Conservation (phyloP, 768 basidiomycete genomes). For the Podaxis pistillaris region DNA sequence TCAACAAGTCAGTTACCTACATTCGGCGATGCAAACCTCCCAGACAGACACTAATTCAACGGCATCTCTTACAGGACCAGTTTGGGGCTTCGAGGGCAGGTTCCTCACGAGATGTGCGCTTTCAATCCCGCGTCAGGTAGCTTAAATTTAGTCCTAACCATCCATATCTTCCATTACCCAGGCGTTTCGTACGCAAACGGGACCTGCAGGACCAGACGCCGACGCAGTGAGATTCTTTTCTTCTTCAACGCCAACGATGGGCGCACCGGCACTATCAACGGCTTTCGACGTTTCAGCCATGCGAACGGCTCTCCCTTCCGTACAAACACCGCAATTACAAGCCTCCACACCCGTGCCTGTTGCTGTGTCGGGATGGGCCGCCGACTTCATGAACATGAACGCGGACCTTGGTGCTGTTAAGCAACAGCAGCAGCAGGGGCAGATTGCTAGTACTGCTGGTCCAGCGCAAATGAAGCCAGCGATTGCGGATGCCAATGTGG, state of each 20-base stretch:
- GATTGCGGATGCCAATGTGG: not conserved
- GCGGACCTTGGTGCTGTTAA: not conserved
- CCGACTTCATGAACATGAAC: conserved; percentile 18
- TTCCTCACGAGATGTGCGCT: conserved; percentile 59
- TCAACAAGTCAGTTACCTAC: conserved; percentile 56
- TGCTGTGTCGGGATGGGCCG: conserved; percentile 20
- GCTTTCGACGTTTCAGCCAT: conserved; percentile 64
- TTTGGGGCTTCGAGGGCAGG: conserved; percentile 60
- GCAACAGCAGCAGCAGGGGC: conserved; percentile 5
- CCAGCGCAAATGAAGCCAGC: not conserved
- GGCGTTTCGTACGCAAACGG: conserved; percentile 60
- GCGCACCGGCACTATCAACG: conserved; percentile 19
- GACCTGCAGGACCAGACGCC: conserved; percentile 45
- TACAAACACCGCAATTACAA: conserved; percentile 24
- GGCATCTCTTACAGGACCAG: conserved; percentile 53
- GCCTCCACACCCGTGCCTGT: conserved; percentile 29
- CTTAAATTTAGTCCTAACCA: not conserved
- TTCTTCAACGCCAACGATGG: conserved; percentile 22
- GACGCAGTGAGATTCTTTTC: conserved; percentile 75
- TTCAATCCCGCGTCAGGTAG: not conserved
- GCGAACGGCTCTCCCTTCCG: conserved; percentile 43
- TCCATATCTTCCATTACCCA: conserved; percentile 22
- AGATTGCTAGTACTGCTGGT: not conserved
- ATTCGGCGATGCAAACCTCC: conserved; percentile 4
- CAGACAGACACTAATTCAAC: conserved; percentile 8